Conservation (phyloP, 1,284 basidiomycete species). For the Ustilago trichophora region DNA sequence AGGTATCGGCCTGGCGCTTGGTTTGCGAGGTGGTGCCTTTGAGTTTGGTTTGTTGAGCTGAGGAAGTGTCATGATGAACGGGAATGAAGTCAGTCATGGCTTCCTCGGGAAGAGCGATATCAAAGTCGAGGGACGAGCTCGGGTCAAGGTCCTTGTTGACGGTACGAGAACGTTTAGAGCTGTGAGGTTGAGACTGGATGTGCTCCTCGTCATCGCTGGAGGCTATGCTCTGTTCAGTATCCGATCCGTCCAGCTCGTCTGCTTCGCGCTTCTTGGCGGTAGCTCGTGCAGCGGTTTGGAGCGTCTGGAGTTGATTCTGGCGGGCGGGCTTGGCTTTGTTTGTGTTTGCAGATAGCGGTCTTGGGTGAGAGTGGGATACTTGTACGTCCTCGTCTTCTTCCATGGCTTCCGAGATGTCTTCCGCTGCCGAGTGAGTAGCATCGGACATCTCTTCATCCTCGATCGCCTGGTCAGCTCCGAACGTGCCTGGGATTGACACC, state of each 20-base stretch:
- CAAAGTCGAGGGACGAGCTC: constrained; percentile 26
- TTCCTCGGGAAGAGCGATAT: constrained; percentile 26
- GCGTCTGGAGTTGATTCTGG: background rate
- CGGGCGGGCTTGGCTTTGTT: background rate
- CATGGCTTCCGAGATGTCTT: constrained; percentile 4
- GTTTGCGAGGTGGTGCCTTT: too few species aligned
- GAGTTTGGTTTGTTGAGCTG: background rate
- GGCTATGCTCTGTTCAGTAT: constrained; percentile 17
- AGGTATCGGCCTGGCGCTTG: constrained; percentile 53
- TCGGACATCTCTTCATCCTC: constrained; percentile 34
- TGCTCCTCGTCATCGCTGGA: constrained; percentile 14
- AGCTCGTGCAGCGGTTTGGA: constrained; percentile 7
- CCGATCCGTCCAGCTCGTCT: constrained; percentile 25
- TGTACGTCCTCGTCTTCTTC: constrained; percentile 18
- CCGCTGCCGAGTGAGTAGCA: background rate
- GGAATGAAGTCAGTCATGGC: constrained; percentile 39
- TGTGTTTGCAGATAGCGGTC: background rate
- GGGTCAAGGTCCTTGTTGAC: constrained; percentile 22
- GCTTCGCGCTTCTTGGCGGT: constrained; percentile 45
- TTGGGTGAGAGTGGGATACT: too few species aligned
- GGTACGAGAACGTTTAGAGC: constrained; percentile 20
- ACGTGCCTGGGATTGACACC: constrained; percentile 17
- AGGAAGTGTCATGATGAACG: background rate
- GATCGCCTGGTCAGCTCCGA: background rate
- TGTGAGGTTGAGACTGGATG: constrained; percentile 7